Conservation (phyloP, 2,329 filamentous ascomycete species). For the Pseudogymnoascus sp. region DNA sequence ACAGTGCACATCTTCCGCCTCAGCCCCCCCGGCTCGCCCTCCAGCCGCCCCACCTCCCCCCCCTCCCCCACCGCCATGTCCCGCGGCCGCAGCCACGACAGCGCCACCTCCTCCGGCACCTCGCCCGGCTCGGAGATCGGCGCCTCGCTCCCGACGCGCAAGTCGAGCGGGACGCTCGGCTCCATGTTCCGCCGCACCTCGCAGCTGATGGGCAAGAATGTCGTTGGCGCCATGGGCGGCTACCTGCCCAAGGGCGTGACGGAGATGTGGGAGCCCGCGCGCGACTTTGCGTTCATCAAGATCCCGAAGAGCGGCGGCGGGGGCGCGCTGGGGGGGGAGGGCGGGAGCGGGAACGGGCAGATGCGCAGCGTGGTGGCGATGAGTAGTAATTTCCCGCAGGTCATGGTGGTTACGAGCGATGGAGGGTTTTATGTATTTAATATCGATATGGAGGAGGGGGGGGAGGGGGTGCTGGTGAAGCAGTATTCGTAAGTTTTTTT, state of each 20-base stretch:
- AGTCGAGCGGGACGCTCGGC: slow-evolving; percentile 69
- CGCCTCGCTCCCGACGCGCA: slow-evolving; percentile 30
- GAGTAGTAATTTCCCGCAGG: slow-evolving; percentile 86
- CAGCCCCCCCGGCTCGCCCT: slow-evolving; percentile 27
- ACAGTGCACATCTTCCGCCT: slow-evolving; percentile 96
- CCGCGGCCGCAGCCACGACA: slow-evolving; percentile 43
- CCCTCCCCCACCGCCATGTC: slow-evolving; percentile 20
- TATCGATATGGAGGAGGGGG: slow-evolving; percentile 88
- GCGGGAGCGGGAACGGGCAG: slow-evolving; percentile 39
- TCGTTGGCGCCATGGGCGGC: slow-evolving; percentile 81
- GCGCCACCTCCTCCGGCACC: slow-evolving; percentile 30
- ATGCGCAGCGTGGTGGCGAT: slow-evolving; percentile 92
- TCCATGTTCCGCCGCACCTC: slow-evolving; percentile 91
- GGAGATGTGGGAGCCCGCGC: slow-evolving; percentile 92
- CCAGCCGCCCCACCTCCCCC: slow-evolving; percentile 22
- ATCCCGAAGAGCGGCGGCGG: slow-evolving; percentile 73
- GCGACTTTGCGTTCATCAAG: slow-evolving; percentile 96
- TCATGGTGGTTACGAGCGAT: slow-evolving; percentile 97
- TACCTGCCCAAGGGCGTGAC: slow-evolving; percentile 91
- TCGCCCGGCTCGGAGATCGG: slow-evolving; percentile 24
- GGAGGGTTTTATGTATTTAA: slow-evolving; percentile 92
- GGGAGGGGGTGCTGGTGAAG: slow-evolving; percentile 83
- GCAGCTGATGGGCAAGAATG: slow-evolving; percentile 81
- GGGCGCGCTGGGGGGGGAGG: slow-evolving; percentile 26
- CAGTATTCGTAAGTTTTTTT: slow-evolving; percentile 78